These are phyloP conservation scores for Geotrichum carabidarum DNA, from an alignment of 1,139 yeast species.

Conservation along the genomic window DNA sequence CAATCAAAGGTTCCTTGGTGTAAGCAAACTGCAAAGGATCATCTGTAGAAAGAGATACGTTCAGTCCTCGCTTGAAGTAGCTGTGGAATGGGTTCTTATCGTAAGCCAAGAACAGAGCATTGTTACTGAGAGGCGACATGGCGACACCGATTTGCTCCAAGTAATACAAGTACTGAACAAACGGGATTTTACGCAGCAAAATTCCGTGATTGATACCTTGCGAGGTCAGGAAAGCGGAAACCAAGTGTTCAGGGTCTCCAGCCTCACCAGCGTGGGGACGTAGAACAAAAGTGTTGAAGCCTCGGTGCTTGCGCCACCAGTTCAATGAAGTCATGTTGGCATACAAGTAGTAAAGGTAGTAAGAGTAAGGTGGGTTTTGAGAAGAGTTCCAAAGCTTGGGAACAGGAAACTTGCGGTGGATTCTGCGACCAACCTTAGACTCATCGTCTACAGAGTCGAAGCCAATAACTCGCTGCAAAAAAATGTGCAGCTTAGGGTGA, in stretches of 20 bases:
- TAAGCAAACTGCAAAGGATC: slow-evolving; percentile 94
- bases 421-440: slow-evolving; percentile 78
- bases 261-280: slow-evolving; percentile 99
- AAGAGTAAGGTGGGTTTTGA: slow-evolving; percentile 94
- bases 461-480: slow-evolving; percentile 90
- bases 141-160: slow-evolving; percentile 95
- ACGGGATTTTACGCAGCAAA: slow-evolving; percentile 83
- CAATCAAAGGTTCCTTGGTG: slow-evolving; percentile 95
- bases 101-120: slow-evolving; percentile 89
- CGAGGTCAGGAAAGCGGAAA: slow-evolving; percentile 81
- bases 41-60: slow-evolving; percentile 86
- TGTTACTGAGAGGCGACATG: slow-evolving; percentile 97
- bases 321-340: slow-evolving; percentile 84
- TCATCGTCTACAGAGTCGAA: slow-evolving; percentile 98
- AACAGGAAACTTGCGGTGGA: slow-evolving; percentile 74
- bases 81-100: slow-evolving; percentile 90
- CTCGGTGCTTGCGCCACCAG: slow-evolving; percentile 66
- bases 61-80: slow-evolving; percentile 87
- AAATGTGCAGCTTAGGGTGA: slow-evolving; percentile 83
- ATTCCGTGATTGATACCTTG: slow-evolving; percentile 96
- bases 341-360: slow-evolving; percentile 82
- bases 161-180: slow-evolving; percentile 86
- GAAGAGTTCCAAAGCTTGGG: slow-evolving; percentile 74
- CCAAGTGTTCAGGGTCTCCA: slow-evolving; percentile 96
- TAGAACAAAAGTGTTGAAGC: slow-evolving; percentile 81